Conservation (phyloP, 164 flowering plant genomes). For the Sextonia rubra region DNA sequence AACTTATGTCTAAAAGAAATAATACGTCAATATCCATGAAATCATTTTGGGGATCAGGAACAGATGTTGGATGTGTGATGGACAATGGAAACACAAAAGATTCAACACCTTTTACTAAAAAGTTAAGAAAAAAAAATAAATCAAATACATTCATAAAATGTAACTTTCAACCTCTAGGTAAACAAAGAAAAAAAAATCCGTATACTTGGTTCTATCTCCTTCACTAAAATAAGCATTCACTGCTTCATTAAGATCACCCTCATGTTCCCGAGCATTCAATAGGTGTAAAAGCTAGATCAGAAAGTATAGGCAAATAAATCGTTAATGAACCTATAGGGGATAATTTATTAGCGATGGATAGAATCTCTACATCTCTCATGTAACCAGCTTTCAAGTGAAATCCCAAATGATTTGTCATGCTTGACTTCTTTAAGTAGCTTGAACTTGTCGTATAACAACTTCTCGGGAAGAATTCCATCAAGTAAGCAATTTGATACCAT, state of each 20-base stretch:
- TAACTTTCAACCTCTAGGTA: not conserved
- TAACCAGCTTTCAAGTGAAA: too few relatives aligned
- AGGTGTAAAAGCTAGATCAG: not conserved
- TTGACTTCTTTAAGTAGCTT: too few relatives aligned
- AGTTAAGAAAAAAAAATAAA: not conserved
- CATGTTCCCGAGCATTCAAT: conserved; percentile 52
- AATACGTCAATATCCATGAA: conserved; percentile 85
- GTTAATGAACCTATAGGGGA: too few relatives aligned
- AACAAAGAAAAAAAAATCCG: not conserved
- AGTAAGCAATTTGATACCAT: too few relatives aligned
- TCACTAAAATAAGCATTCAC: conserved; percentile 75
- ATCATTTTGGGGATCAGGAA: conserved; percentile 44
- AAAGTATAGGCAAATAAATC: too few relatives aligned
- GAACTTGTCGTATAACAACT: too few relatives aligned
- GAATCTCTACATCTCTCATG: too few relatives aligned
- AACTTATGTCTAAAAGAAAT: too few relatives aligned
- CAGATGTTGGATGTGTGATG: conserved; percentile 38
- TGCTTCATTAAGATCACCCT: conserved; percentile 85
- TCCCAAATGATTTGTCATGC: too few relatives aligned
- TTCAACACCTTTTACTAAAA: not conserved
- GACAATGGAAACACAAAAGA: conserved; percentile 8
- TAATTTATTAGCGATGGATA: too few relatives aligned
- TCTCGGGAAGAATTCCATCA: too few relatives aligned
- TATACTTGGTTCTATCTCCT: conserved; percentile 60
- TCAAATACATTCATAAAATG: conserved; percentile 2